Conservation (phyloP, 202 grass and related monocot genomes). For the Schoenoplectus triqueter region DNA sequence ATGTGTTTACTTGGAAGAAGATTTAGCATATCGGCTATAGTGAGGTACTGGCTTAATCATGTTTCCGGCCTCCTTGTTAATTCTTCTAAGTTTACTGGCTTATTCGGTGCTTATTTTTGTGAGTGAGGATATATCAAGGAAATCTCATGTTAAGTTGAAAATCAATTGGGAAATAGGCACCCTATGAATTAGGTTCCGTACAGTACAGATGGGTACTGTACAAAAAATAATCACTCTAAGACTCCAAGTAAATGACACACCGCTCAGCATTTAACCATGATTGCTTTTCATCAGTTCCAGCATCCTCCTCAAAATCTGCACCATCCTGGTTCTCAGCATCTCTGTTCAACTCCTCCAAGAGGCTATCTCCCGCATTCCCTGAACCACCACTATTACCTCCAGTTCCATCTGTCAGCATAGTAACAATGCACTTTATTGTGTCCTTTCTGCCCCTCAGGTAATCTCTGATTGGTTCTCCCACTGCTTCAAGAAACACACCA, state of each 20-base stretch:
- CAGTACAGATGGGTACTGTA: not conserved
- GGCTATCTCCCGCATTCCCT: constrained; percentile 75
- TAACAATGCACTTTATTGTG: constrained; percentile 99
- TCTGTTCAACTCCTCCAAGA: constrained; percentile 94
- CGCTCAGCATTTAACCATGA: constrained; percentile 93
- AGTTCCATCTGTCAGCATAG: constrained; percentile 91
- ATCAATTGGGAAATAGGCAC: not conserved
- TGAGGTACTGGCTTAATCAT: constrained; percentile 4
- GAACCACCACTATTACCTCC: constrained; percentile 53
- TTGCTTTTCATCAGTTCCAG: constrained; percentile 90
- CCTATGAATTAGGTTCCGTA: constrained; percentile 3
- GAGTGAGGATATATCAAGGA: not conserved
- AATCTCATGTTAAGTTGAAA: not conserved
- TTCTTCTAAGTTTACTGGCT: not conserved
- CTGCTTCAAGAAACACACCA: constrained; percentile 95
- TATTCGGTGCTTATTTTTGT: not conserved
- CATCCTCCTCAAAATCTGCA: constrained; percentile 77
- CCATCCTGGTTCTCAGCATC: constrained; percentile 85
- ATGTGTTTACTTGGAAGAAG: constrained; percentile 21
- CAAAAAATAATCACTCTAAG: constrained; percentile 1
- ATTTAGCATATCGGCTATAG: not conserved
- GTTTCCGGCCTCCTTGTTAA: not conserved
- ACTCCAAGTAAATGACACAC: constrained; percentile 50
- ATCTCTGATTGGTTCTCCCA: constrained; percentile 99
- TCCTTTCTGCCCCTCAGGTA: constrained; percentile 96